Percentiles rank a stretch among this genome's conserved stretches.
phyloP scores from a whole-genome alignment of 176 grass and related monocot species.

The Carex kokanica region DNA sequence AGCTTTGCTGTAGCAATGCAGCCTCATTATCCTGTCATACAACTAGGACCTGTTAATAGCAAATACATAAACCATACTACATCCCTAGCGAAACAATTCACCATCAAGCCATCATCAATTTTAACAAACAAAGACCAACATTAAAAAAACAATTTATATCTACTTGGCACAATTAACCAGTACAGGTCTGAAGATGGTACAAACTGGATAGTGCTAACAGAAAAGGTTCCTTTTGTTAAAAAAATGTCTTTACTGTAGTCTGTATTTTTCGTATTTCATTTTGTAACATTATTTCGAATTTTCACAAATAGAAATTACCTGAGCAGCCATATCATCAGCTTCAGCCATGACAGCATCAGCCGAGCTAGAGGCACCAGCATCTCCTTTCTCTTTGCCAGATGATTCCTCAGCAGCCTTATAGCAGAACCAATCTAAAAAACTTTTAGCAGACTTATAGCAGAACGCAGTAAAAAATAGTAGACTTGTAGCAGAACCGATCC shows the following conservation, averaged over 20 bases:
- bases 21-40: slow-evolving; percentile 62
- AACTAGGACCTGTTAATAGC: background rate
- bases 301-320: slow-evolving; percentile 19
- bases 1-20: slow-evolving; percentile 66
- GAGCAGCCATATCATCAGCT: slow-evolving; percentile 44
- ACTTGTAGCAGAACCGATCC: background rate
- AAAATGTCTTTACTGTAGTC: too few species aligned
- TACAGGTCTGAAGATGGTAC: background rate
- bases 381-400: slow-evolving; percentile 48
- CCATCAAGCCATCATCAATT: background rate
- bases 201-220: background rate
- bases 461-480: background rate
- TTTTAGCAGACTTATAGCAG: too few species aligned
- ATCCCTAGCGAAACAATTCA: background rate
- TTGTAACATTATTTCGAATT: background rate
- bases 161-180: background rate
- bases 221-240: background rate
- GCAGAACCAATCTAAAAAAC: too few species aligned
- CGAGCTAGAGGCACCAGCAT: slow-evolving; percentile 42
- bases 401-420: slow-evolving; percentile 52
- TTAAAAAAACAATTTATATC: background rate
- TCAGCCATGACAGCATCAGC: slow-evolving; percentile 61
- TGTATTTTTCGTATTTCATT: background rate
- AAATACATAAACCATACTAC: background rate
- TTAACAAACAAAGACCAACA: background rate